phyloP scores from a whole-genome alignment of 768 basidiomycete species.

The Dictyophora rubrovolvata region DNA sequence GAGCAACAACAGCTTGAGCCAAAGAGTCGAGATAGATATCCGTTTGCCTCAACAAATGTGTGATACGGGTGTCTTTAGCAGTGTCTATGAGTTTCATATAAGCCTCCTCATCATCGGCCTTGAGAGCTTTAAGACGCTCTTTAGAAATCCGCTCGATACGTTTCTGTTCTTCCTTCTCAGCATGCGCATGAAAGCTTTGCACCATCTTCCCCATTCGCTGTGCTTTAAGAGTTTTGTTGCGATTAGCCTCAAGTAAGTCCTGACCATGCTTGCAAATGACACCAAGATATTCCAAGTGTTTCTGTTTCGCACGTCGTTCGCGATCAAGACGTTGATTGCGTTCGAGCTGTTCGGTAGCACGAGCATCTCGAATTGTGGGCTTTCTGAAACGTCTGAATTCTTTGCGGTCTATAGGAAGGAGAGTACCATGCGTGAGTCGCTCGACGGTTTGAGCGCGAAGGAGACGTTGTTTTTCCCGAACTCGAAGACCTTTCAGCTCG shows the following conservation, averaged over 20 bases:
- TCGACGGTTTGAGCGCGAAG: conserved; percentile 81
- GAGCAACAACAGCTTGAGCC: conserved; percentile 85
- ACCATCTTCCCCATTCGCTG: conserved; percentile 71
- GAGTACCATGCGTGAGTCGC: conserved; percentile 76
- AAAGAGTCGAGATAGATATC: conserved; percentile 92
- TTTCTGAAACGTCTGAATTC: conserved; percentile 86
- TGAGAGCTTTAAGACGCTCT: conserved; percentile 95
- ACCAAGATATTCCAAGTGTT: conserved; percentile 87
- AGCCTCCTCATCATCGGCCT: conserved; percentile 98
- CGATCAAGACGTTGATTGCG: conserved; percentile 86
- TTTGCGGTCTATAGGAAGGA: conserved; percentile 82
- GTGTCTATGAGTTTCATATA: conserved; percentile 99
- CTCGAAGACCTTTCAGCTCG: conserved; percentile 81
- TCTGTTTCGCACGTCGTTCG: conserved; percentile 89
- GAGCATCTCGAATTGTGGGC: conserved; percentile 79
- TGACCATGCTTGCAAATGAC: conserved; percentile 79
- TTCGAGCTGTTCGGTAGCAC: conserved; percentile 81
- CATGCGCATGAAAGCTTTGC: conserved; percentile 72
- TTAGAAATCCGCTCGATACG: conserved; percentile 92
- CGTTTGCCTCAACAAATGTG: conserved; percentile 89
- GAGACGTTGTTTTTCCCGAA: conserved; percentile 86
- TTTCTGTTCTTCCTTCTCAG: conserved; percentile 98
- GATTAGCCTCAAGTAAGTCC: conserved; percentile 58
- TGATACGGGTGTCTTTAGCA: conserved; percentile 97
- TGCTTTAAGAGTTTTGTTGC: conserved; percentile 37